Conservation (phyloP, 2,329 filamentous ascomycete genomes). For the Blastomyces parvus region DNA sequence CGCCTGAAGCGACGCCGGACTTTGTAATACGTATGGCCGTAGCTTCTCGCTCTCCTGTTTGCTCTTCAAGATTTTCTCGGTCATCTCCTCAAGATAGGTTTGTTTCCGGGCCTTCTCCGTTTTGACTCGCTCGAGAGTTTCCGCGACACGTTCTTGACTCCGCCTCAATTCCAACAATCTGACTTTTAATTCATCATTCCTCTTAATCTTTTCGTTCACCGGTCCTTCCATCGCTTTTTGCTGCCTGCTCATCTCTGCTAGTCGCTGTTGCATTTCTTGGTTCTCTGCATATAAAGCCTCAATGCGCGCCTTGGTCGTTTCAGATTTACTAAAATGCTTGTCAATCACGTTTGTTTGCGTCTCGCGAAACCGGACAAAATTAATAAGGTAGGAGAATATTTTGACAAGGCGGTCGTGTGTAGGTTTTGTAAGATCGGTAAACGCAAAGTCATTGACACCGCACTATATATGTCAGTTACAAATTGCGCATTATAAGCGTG, state of each 20-base stretch:
- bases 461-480: constrained; percentile 45
- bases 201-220: constrained; percentile 71
- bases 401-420: constrained; percentile 84
- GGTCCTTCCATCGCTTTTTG: constrained; percentile 70
- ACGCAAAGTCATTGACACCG: constrained; percentile 86
- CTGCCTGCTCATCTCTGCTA: constrained; percentile 73
- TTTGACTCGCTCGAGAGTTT: constrained; percentile 74
- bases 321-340: constrained; percentile 83
- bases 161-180: constrained; percentile 69
- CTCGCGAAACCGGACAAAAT: constrained; percentile 95
- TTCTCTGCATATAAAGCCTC: constrained; percentile 79
- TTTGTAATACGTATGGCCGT: constrained; percentile 84
- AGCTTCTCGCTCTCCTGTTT: constrained; percentile 83
- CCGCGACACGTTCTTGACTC: constrained; percentile 72
- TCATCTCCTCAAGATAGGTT: constrained; percentile 43
- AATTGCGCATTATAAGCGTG: background rate
- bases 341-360: constrained; percentile 84
- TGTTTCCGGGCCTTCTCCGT: constrained; percentile 70
- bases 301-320: constrained; percentile 76
- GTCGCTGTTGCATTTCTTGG: constrained; percentile 68
- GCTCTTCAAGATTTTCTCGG: constrained; percentile 49
- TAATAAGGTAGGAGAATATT: constrained; percentile 96
- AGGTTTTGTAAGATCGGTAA: constrained; percentile 82
- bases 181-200: constrained; percentile 80
- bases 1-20: constrained; percentile 70